Conservation (phyloP, 2,329 filamentous ascomycete species). For the Hansfordia pulvinata region DNA sequence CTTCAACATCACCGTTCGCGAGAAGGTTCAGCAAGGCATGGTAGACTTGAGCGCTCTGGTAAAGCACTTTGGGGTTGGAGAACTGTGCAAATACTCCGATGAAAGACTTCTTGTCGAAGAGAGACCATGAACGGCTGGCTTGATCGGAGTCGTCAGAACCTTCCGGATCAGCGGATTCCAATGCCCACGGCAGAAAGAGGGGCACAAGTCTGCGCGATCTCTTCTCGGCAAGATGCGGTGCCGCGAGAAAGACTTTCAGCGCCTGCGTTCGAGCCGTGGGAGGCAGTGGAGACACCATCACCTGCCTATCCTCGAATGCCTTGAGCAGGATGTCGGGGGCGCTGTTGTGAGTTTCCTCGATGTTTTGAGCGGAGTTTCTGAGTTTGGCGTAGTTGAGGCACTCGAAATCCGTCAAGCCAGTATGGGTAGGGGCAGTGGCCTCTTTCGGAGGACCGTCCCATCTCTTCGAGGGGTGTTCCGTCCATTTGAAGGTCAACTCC, state of each 20-base stretch:
- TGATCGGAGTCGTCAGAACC: constrained; percentile 6
- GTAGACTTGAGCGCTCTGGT: constrained; percentile 63
- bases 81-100: constrained; percentile 75
- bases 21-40: constrained; percentile 61
- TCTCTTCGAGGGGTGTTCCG: constrained; percentile 42
- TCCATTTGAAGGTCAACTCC: constrained; percentile 65
- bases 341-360: too few relatives aligned
- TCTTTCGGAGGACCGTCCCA: constrained; percentile 30
- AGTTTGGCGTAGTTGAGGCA: constrained; percentile 62
- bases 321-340: constrained; percentile 42
- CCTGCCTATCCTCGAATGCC: constrained; percentile 52
- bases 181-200: constrained; percentile 71
- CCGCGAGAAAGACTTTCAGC: constrained; percentile 59
- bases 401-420: constrained; percentile 60
- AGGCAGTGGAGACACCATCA: constrained; percentile 32
- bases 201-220: constrained; percentile 76
- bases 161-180: constrained; percentile 31
- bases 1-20: constrained; percentile 77
- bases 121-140: constrained; percentile 41
- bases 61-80: constrained; percentile 73
- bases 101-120: constrained; percentile 74
- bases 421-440: constrained; percentile 17
- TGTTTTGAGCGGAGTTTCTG: too few relatives aligned
- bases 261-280: constrained; percentile 60
- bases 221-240: constrained; percentile 72